phyloP scores from a whole-genome alignment of 1,284 basidiomycete genomes.

The Tremellales sp. region DNA sequence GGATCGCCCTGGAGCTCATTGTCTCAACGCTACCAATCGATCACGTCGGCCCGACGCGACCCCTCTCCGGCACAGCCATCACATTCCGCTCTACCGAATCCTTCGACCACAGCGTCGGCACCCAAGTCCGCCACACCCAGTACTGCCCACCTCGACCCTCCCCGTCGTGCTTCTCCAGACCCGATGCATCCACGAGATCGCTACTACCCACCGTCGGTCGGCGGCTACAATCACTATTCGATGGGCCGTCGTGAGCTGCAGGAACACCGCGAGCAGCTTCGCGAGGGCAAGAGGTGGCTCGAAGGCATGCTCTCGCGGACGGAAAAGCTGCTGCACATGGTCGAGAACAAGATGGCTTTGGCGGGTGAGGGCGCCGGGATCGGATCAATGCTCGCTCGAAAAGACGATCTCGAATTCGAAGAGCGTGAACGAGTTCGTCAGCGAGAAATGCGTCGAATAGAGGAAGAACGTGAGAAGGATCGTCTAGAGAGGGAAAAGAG shows the following conservation, averaged over 20 bases:
- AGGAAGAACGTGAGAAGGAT: conserved; percentile 40
- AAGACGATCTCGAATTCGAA: conserved; percentile 43
- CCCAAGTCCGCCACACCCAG: conserved; percentile 8
- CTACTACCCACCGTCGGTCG: conserved; percentile 8
- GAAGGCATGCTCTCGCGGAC: conserved; percentile 44
- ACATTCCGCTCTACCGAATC: too few species aligned
- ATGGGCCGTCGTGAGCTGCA: conserved; percentile 41
- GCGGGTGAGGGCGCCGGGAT: conserved; percentile 10
- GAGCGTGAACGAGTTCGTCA: conserved; percentile 38
- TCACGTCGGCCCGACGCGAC: conserved; percentile 23
- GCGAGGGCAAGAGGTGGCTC: conserved; percentile 47
- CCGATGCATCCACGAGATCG: conserved; percentile 15
- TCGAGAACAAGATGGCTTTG: conserved; percentile 42
- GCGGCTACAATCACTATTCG: conserved; percentile 30
- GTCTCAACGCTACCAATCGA: conserved; percentile 3
- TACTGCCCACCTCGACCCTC: conserved; percentile 19
- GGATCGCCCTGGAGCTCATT: conserved; percentile 25
- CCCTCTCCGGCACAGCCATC: conserved; percentile 9
- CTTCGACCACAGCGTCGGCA: conserved; percentile 14
- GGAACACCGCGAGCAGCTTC: conserved; percentile 47
- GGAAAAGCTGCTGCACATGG: conserved; percentile 42
- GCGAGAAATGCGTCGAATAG: conserved; percentile 37
- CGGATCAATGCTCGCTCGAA: not conserved
- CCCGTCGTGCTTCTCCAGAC: conserved; percentile 22
- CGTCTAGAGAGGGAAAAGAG: conserved; percentile 20